Conservation (phyloP, 2,329 filamentous ascomycete species). For the Ophiostoma montium region DNA sequence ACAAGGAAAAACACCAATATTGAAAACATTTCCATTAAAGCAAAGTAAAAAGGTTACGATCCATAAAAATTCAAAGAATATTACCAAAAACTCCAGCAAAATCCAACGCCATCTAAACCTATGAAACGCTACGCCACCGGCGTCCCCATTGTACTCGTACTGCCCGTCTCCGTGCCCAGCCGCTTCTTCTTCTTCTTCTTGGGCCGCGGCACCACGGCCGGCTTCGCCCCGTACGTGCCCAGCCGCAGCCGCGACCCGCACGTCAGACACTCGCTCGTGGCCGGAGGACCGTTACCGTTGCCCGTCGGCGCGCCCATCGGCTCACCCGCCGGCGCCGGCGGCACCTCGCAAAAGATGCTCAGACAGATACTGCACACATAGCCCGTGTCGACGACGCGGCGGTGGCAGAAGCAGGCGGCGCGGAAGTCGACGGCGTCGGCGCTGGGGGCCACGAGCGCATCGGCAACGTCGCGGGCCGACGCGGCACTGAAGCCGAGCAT, state of each 20-base stretch:
- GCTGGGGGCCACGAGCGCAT: slow-evolving; percentile 55
- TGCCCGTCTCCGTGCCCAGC: slow-evolving; percentile 39
- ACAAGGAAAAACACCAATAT: too few relatives aligned
- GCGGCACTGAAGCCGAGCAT: slow-evolving; percentile 66
- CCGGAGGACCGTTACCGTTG: slow-evolving; percentile 14
- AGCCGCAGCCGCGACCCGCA: slow-evolving; percentile 67
- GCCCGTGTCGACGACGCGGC: slow-evolving; percentile 76
- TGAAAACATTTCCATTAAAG: too few relatives aligned
- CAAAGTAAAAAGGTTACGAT: background rate
- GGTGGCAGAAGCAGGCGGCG: slow-evolving; percentile 96
- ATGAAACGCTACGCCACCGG: slow-evolving; percentile 21
- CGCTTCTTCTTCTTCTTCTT: slow-evolving; percentile 67
- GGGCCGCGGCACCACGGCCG: slow-evolving; percentile 56
- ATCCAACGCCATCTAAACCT: background rate
- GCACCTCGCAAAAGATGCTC: slow-evolving; percentile 71
- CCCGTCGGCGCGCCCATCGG: too few relatives aligned
- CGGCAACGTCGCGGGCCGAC: slow-evolving; percentile 15
- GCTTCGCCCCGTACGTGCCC: slow-evolving; percentile 61
- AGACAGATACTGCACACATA: slow-evolving; percentile 95
- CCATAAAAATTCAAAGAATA: background rate
- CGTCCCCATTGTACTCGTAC: slow-evolving; percentile 46
- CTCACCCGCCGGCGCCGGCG: slow-evolving; percentile 17
- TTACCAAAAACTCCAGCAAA: background rate
- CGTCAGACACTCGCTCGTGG: slow-evolving; percentile 56
- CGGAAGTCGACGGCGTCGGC: slow-evolving; percentile 87